Base-by-base conservation (phyloP, 768 basidiomycete genomes). In the Amanita exitialis region DNA sequence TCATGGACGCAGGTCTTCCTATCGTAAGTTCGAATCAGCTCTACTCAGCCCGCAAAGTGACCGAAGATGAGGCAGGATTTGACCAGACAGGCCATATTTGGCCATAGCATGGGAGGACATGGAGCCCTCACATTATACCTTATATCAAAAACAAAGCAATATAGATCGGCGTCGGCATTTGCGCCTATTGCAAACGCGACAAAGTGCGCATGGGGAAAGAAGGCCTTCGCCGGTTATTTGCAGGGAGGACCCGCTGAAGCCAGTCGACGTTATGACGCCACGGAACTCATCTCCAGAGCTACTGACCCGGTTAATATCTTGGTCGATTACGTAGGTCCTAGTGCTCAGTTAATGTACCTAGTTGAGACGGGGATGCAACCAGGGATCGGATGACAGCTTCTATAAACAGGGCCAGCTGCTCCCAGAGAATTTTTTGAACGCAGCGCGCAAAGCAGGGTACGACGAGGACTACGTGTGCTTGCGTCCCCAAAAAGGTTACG, bases 51-150 rank as follows among this genome's bases (percentile, higher is more conserved):
- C 23, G 15, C 46, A 35, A 52, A 21, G 25, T 41, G 18, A 42
- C 41, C 35, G 35, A 8, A 28, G 28, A 2, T 13, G 21, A 44
- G 4, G 27, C 41, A 93, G 90, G 91, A 98, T 70, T 75, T 84
- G 57, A 74, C 71, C 28, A 81, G 87, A 46, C 82, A 89, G 62
- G 92, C 91, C 18, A 84, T 98, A 59, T 87, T 91, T 61, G 96
- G 96, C 8, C 96, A 99, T 67, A 92, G 89, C 41, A 99, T 98
- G 96, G 91, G 90, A 52, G 96, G 96, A 1, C 93, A 96, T 62
- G 96, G 96, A 6, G 92, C 96, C 10, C 76, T 99, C 23, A 86
- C 87, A 13, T 68, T 97, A 35, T 97, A 97, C 67, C 82, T 98
- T 41, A 73, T 80, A 49, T 83, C 90, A 55, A 72, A 77, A 52